Conservation (phyloP, 2,329 filamentous ascomycete species). For the Phialophora chinensis region DNA sequence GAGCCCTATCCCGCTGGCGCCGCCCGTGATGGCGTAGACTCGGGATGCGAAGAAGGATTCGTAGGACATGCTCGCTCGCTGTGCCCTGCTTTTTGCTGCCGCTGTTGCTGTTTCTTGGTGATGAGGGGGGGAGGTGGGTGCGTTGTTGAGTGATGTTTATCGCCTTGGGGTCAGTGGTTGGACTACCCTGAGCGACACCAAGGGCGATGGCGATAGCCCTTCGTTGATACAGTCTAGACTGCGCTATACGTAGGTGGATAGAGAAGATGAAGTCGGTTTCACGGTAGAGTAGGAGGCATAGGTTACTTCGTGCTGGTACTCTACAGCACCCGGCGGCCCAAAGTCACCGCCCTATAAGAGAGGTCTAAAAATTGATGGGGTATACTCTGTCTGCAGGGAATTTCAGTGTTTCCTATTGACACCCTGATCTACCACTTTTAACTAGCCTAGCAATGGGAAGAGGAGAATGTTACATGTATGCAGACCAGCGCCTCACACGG, state of each 20-base stretch:
- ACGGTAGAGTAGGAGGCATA: neutral
- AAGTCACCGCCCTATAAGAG: too few relatives aligned
- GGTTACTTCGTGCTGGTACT: neutral
- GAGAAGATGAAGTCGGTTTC: neutral
- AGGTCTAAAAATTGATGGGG: too few relatives aligned
- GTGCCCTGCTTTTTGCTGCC: neutral
- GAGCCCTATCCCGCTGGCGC: slow-evolving; percentile 75
- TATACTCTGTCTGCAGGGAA: too few relatives aligned
- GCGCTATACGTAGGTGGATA: neutral
- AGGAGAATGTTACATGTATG: slow-evolving; percentile 14
- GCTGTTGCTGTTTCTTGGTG: neutral
- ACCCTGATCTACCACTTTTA: too few relatives aligned
- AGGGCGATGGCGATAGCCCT: too few relatives aligned
- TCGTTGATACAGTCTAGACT: too few relatives aligned
- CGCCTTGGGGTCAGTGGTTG: too few relatives aligned
- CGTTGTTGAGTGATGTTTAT: too few relatives aligned
- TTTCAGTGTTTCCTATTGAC: neutral
- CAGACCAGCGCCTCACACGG: neutral
- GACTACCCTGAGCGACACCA: too few relatives aligned
- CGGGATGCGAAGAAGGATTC: slow-evolving; percentile 24
- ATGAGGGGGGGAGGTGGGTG: too few relatives aligned
- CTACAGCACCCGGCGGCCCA: too few relatives aligned
- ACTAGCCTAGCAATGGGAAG: neutral
- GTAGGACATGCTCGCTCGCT: neutral
- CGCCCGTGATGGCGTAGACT: slow-evolving; percentile 68